Percentiles rank a stretch among this genome's conserved stretches.
phyloP scores from a whole-genome alignment of 129 eudicot species.

The Flaveria robusta region DNA sequence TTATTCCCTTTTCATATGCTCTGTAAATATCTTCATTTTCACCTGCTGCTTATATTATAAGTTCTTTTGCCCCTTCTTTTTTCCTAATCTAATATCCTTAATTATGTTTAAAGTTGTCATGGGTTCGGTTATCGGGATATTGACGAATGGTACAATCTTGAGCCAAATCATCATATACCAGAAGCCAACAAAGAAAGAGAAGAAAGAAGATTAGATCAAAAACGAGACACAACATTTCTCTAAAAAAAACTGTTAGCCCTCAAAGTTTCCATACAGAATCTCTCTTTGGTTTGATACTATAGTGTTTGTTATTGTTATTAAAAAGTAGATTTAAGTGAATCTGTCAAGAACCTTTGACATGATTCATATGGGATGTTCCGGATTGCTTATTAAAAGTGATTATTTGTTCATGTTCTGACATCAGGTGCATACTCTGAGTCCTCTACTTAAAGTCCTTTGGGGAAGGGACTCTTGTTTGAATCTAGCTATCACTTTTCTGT shows the following conservation, averaged over 20 bases:
- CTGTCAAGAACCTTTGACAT: neutral
- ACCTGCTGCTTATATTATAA: neutral
- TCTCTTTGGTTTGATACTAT: conserved; percentile 10
- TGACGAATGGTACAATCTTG: conserved; percentile 77
- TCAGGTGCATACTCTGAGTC: too few species aligned
- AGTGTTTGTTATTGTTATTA: conserved; percentile 10
- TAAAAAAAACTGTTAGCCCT: neutral
- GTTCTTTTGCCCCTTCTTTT: neutral
- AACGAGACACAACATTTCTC: neutral
- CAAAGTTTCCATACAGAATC: neutral
- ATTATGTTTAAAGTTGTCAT: conserved; percentile 43
- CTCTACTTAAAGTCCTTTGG: too few species aligned
- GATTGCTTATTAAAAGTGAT: neutral
- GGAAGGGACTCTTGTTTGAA: too few species aligned
- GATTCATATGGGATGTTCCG: neutral
- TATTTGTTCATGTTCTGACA: neutral
- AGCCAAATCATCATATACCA: conserved; percentile 76
- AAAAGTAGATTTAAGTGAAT: neutral
- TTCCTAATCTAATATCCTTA: conserved; percentile 15
- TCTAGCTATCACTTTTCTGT: too few species aligned
- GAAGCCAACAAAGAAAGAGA: conserved; percentile 70
- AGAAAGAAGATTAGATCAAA: conserved; percentile 54
- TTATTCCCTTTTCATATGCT: neutral
- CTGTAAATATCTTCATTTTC: neutral
- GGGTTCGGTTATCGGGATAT: conserved; percentile 79